phyloP scores from a whole-genome alignment of 768 basidiomycete genomes.

The Russula virescens region DNA sequence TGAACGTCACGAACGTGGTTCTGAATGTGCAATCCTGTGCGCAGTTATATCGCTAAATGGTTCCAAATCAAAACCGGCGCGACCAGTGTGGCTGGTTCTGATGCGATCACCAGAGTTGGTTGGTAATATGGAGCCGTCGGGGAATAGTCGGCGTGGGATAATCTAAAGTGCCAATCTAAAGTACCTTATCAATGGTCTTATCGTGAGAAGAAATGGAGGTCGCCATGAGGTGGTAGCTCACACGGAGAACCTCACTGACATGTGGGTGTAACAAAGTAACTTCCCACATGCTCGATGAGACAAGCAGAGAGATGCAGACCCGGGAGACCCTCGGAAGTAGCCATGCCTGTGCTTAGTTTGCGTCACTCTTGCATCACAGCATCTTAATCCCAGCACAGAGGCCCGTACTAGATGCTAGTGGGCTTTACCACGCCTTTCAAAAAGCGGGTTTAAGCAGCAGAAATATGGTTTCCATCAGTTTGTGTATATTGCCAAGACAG shows the following conservation, averaged over 20 bases:
- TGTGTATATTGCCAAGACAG: too few species aligned
- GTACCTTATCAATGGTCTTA: conserved; percentile 1
- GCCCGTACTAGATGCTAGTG: too few species aligned
- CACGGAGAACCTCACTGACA: not conserved
- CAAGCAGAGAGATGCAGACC: not conserved
- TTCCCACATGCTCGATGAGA: too few species aligned
- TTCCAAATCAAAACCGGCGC: conserved; percentile 2
- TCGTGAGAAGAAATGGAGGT: too few species aligned
- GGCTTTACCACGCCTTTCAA: too few species aligned
- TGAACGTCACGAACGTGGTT: too few species aligned
- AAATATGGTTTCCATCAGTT: too few species aligned
- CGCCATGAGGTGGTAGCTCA: conserved; percentile 4
- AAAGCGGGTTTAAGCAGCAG: too few species aligned
- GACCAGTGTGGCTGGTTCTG: not conserved
- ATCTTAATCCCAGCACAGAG: too few species aligned
- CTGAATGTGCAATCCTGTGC: not conserved
- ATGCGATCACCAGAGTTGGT: conserved; percentile 11
- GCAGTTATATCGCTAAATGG: not conserved
- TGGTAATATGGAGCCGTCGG: conserved; percentile 7
- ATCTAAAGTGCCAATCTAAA: not conserved
- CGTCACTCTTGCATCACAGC: too few species aligned
- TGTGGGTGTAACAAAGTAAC: too few species aligned
- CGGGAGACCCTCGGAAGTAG: not conserved
- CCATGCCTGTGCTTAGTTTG: too few species aligned
- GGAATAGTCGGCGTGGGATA: conserved; percentile 1